Evolutionary conservation across 176 grass and related monocot genomes (phyloP), one percentile per base, ranked within the genome.

Genomic region (Ensete glaucum): DNA sequence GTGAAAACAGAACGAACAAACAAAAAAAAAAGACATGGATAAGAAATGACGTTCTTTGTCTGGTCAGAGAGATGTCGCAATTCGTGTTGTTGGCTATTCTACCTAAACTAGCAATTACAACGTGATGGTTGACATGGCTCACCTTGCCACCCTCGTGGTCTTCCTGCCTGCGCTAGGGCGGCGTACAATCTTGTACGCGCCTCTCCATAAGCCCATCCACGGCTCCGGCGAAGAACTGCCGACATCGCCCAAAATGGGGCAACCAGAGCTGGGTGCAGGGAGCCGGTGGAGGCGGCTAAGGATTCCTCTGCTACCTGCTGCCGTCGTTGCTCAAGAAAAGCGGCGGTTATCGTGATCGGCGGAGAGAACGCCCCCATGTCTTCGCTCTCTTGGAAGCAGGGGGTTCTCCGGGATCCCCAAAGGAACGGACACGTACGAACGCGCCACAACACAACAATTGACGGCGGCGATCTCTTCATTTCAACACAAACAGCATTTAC

Each of bases 141-240:
- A 89, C 81, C 80, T 98, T 98, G 16, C 68, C 94, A 0, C 73
- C 26, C n/a, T 62, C 83, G 2, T 74, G 80, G 22, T 79, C 88
- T 13, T 27, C 73, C 82, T 54, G 16, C 50, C 16, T 50, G 69
- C 80, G 84, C 91, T 75, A 87, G 79, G 11, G 50, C 76, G 26
- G 88, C 75, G 57, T 91, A 93, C 11, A 98, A 75, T 54, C 85
- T 98, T 98, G 82, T 85, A 93, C 4, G 34, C 34, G 3, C 95
- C 84, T 63, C n/a, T 74, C 71, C 93, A 82, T 76, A 98, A 98
- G 50, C 15, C 69, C 29, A 89, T 27, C 88, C 90, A 91, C 13
- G 0, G 27, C 17, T 29, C 27, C 48, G 64, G 27, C 8, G 73
- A 88, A 98, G 88, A 89, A 87, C 23, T 87, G 75, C 20, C 34